These are phyloP conservation scores for Coemansia sp. DNA, from an alignment of 192 early-diverging fungal genomes.

Conservation along the genomic window DNA sequence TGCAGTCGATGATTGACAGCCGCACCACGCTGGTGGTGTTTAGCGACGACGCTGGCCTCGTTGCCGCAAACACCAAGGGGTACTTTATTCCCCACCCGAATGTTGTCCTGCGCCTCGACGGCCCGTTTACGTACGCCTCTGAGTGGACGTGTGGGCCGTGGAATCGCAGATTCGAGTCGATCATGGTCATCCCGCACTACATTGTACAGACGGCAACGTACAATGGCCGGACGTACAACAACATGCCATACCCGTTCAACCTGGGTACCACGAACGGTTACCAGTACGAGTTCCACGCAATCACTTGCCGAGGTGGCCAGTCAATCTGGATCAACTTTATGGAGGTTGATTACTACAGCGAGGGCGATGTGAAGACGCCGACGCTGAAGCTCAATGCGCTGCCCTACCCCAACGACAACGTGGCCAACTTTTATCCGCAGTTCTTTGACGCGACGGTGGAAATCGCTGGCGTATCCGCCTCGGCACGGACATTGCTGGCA, in stretches of 20 bases:
- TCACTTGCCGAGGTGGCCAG: conserved; percentile 41
- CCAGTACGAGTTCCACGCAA: conserved; percentile 41
- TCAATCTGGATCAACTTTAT: conserved; percentile 54
- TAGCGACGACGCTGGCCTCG: conserved; percentile 33
- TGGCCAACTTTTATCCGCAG: conserved; percentile 36
- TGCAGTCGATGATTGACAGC: conserved; percentile 30
- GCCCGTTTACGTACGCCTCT: conserved; percentile 23
- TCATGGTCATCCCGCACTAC: conserved; percentile 48
- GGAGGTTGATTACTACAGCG: conserved; percentile 52
- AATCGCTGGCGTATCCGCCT: conserved; percentile 1
- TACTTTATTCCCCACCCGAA: conserved; percentile 36
- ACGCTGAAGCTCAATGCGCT: conserved; percentile 41
- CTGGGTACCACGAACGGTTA: conserved; percentile 46
- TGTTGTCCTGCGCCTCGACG: conserved; percentile 37
- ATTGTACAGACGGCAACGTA: conserved; percentile 41
- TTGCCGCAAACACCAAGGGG: conserved; percentile 28
- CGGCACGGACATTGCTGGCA: not conserved
- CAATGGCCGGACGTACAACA: conserved; percentile 21
- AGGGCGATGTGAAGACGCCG: conserved; percentile 41
- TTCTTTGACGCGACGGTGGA: conserved; percentile 40
- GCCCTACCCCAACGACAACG: conserved; percentile 23
- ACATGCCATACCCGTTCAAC: conserved; percentile 50
- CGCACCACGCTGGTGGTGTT: conserved; percentile 47
- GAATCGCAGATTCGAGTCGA: conserved; percentile 28
- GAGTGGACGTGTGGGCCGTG: conserved; percentile 49